Base-by-base conservation (phyloP, 441 rosid species). In the Erodium chrysanthum region DNA sequence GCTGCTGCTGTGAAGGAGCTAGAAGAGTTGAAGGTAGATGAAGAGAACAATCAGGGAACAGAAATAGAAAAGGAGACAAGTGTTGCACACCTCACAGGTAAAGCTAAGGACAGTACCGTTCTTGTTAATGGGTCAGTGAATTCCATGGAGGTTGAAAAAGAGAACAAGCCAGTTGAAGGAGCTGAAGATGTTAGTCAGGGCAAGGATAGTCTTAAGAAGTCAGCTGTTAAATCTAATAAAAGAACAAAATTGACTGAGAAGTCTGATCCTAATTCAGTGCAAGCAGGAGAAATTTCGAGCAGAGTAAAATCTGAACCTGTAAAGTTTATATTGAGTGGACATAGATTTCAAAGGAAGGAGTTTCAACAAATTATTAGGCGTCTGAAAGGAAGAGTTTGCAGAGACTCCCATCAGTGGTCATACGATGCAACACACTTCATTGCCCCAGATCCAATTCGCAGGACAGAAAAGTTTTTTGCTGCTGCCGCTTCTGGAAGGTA, bases 381-480 rank as follows among this genome's bases (percentile, higher is more conserved):
- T 27, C 70, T 94, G 80, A 87, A 81, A 74, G 99, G 97, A 59
- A 90, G 82, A 80, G 66, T 74, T 54, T 94, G 96, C 74, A 84
- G 85, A 70, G 94, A 91, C 78, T 91, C 96, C 78, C 96, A 91
- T 79, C 92, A 88, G 18, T 94, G 99, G 96, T 90, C 95, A 62
- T 91, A 89, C 80, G 96, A 90, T 77, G 97, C 96, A 73, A 94
- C 99, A 63, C 97, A 94, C 62, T 90, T 86, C 70, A 83, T 91
- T 63, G 79, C 84, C 64, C 77, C 92, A 56, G 86, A 85, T 62
- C 87, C 94, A 42, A 62, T 91, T 6, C 64, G 42, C 10, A 66
- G 69, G 69, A 66, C 60, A 66, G 69, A 66, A 20, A 66, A 66
- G 69, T 67, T 52, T 12, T 67, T 67, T 50, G 70, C 63, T 23